Percentiles rank a stretch among this genome's conserved stretches.
These are phyloP conservation scores for Ustulina deusta DNA, from an alignment of 2,329 filamentous ascomycete species.

Conservation along the genomic window DNA sequence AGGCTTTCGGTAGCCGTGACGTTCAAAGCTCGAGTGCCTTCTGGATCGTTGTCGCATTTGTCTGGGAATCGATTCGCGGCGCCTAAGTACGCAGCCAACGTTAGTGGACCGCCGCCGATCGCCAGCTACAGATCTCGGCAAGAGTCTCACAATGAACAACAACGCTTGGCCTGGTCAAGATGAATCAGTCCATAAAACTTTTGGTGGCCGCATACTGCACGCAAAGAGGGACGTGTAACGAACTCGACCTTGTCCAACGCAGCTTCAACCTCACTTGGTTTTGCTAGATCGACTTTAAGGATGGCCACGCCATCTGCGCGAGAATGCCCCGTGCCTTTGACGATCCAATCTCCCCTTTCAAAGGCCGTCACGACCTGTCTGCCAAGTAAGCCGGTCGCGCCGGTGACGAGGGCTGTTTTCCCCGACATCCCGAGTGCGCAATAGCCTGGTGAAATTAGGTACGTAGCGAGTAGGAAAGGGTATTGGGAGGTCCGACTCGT, in stretches of 20 bases:
- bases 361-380: conserved; percentile 82
- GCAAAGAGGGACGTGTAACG: conserved; percentile 21
- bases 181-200: conserved; percentile 37
- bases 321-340: conserved; percentile 78
- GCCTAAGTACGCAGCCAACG: conserved; percentile 59
- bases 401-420: conserved; percentile 79
- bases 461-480: background rate
- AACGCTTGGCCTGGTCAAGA: conserved; percentile 71
- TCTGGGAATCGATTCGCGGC: conserved; percentile 91
- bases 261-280: conserved; percentile 60
- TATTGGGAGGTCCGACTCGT: conserved; percentile 3
- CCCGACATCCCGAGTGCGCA: conserved; percentile 47
- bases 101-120: conserved; percentile 11
- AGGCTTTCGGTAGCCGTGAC: conserved; percentile 76
- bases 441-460: background rate
- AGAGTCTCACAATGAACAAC: conserved; percentile 80
- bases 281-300: conserved; percentile 68
- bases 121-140: conserved; percentile 3
- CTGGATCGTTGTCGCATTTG: conserved; percentile 83
- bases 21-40: conserved; percentile 79
- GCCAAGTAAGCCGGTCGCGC: conserved; percentile 85
- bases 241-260: conserved; percentile 69
- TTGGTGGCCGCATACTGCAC: background rate
- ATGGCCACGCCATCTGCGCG: conserved; percentile 78
- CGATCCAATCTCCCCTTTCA: conserved; percentile 73